Base-by-base conservation (phyloP, 1,284 basidiomycete species). In the Cryptococcus floricola region DNA sequence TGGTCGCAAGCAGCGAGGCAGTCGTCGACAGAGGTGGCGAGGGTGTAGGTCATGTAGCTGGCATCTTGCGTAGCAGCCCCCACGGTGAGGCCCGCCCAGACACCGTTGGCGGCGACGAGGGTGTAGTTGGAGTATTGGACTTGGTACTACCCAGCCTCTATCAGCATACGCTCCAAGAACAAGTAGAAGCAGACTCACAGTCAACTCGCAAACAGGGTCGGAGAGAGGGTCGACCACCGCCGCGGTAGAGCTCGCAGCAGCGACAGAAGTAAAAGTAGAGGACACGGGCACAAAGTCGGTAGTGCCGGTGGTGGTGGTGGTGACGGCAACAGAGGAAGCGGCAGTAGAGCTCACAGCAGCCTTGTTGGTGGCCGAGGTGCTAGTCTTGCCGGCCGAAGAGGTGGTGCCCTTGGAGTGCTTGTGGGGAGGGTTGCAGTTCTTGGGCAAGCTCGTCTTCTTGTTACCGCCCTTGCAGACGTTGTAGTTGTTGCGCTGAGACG, bases 31-130 rank as follows among this genome's bases (percentile, higher is more conserved):
- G 59, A 56, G 52, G 55, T 58, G 28, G 66, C 53, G 49, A 68
- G 64, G 28, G 66, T 68, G 64, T 66, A 68, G 56, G 66, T 68
- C 66, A 68, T 66, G 66, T 68, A 68, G 14, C 60, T 63, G 28
- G 53, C 60, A 50, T 68, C 66, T 41, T 64, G 62, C 23, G 63
- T 46, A 25, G 66, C 66, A 47, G 66, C 53, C 49, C 66, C 66
- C 52, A 66, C 58, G 38, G 63, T 64, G 16, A 61, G 50, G 28
- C 66, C 66, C 14, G 38, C 51, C 62, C 62, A 68, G 47, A 58
- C 52, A 43, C 66, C 66, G 60, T 64, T 66, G 57, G 64, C 53
- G 37, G 64, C 66, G 27, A 66, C 57, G 31, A 58, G 23, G 42
- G 62, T 66, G 63, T 64, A 68, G 66, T 68, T 64, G 44, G 25